Evolutionary conservation across 352 stramenopile genomes (phyloP).

Genomic region (Globisporangium mamillatum): DNA sequence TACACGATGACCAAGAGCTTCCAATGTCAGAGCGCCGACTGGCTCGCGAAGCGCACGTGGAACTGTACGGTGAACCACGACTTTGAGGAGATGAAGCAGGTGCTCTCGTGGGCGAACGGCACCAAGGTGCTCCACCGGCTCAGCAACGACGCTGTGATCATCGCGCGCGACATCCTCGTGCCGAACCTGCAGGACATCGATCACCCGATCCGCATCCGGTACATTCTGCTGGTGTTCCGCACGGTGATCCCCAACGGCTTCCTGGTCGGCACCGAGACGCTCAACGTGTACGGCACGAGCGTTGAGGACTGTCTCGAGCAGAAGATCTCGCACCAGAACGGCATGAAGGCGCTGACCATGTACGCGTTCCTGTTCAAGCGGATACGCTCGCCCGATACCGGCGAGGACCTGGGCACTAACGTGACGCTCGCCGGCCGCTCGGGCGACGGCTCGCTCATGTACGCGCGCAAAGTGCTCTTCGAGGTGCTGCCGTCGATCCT

Average conservation of each 20-base stretch:
- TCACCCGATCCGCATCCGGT: slow-evolving; percentile 32
- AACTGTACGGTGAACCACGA: slow-evolving; percentile 26
- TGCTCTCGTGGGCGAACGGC: slow-evolving; percentile 32
- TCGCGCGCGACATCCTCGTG: slow-evolving; percentile 27
- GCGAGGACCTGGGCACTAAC: slow-evolving; percentile 18
- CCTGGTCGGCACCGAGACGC: slow-evolving; percentile 30
- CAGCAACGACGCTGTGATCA: slow-evolving; percentile 22
- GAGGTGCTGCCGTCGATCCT: slow-evolving; percentile 38
- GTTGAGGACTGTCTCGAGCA: slow-evolving; percentile 26
- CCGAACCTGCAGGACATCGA: slow-evolving; percentile 26
- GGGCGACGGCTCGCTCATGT: slow-evolving; percentile 27
- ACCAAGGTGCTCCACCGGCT: slow-evolving; percentile 39
- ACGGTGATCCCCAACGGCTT: slow-evolving; percentile 18
- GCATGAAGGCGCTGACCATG: slow-evolving; percentile 31
- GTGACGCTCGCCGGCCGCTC: slow-evolving; percentile 31
- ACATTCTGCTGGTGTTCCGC: slow-evolving; percentile 28
- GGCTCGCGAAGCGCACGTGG: slow-evolving; percentile 37
- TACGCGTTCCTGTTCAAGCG: slow-evolving; percentile 35
- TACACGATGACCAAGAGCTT: slow-evolving; percentile 53
- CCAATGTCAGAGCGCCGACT: slow-evolving; percentile 21
- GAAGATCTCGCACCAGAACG: slow-evolving; percentile 16
- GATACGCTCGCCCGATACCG: slow-evolving; percentile 12
- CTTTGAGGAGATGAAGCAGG: slow-evolving; percentile 19
- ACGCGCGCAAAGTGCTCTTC: slow-evolving; percentile 34
- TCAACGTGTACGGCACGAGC: slow-evolving; percentile 21